A percentile compares a stretch with the other conserved stretches of the same genome.
Evolutionary conservation across 257 asterid genomes (phyloP).

Genomic region (Ehretia macrophylla): DNA sequence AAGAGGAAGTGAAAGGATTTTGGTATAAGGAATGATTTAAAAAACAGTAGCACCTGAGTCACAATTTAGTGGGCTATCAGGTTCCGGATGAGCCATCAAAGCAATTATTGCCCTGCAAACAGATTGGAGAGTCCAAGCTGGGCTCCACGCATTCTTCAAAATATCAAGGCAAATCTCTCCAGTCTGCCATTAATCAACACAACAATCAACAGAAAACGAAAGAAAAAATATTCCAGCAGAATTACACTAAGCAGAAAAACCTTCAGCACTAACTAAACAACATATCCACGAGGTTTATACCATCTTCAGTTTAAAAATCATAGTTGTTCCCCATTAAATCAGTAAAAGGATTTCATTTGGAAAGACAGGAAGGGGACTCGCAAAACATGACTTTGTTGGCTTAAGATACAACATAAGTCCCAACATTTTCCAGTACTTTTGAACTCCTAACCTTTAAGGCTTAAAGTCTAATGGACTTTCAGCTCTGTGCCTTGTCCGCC

Average conservation of each 20-base stretch:
- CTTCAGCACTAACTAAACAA: background rate
- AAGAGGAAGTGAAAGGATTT: background rate
- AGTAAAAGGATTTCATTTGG: too few relatives aligned
- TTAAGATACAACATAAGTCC: too few relatives aligned
- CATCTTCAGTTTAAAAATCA: too few relatives aligned
- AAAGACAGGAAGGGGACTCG: too few relatives aligned
- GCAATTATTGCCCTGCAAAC: slow-evolving; percentile 99
- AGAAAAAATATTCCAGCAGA: background rate
- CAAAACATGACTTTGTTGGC: too few relatives aligned
- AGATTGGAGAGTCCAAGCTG: slow-evolving; percentile 99
- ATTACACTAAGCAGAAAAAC: background rate
- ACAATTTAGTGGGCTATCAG: slow-evolving; percentile 96
- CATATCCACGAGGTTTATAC: too few relatives aligned
- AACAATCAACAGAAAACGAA: background rate
- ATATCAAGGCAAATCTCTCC: slow-evolving; percentile 99
- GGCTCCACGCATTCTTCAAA: slow-evolving; percentile 98
- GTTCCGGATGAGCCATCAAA: slow-evolving; percentile 98
- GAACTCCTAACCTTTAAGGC: too few relatives aligned
- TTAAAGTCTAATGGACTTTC: too few relatives aligned
- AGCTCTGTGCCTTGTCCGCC: too few relatives aligned
- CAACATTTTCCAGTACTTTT: too few relatives aligned
- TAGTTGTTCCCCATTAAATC: too few relatives aligned
- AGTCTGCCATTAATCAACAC: slow-evolving; percentile 41
- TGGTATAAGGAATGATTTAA: background rate
- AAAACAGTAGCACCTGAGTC: slow-evolving; percentile 65